These are phyloP conservation scores for Dryas octopetala DNA, from an alignment of 306 rosid species.

Conservation along the genomic window DNA sequence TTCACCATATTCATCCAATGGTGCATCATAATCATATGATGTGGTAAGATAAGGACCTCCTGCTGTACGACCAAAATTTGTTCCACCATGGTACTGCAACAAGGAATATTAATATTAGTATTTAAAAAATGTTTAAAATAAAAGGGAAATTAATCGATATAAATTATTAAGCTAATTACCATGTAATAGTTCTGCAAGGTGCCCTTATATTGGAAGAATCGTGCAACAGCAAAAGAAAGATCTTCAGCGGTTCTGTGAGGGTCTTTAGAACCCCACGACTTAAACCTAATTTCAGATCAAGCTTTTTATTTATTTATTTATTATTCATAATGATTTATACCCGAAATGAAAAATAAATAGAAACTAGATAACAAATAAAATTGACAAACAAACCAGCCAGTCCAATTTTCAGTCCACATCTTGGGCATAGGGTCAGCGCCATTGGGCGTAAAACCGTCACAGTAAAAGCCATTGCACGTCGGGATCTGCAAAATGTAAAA, in stretches of 20 bases:
- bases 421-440: slow-evolving; percentile 4
- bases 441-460: slow-evolving; percentile 14
- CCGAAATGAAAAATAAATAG: not conserved
- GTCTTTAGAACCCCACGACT: slow-evolving; percentile 28
- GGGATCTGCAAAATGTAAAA: not conserved
- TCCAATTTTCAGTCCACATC: slow-evolving; percentile 33
- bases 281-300: slow-evolving; percentile 23
- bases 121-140: too few relatives aligned
- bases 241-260: slow-evolving; percentile 46
- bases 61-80: slow-evolving; percentile 34
- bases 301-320: too few relatives aligned
- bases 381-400: slow-evolving; percentile 15
- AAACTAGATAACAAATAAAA: too few relatives aligned
- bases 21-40: slow-evolving; percentile 50
- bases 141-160: too few relatives aligned
- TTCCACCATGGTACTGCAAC: slow-evolving; percentile 39
- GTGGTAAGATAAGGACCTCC: slow-evolving; percentile 44
- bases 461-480: slow-evolving; percentile 22
- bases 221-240: slow-evolving; percentile 38
- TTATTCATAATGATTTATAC: too few relatives aligned
- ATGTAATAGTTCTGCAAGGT: slow-evolving; percentile 40
- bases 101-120: too few relatives aligned
- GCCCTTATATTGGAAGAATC: slow-evolving; percentile 38
- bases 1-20: slow-evolving; percentile 38
- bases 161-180: not conserved